A percentile compares a stretch with the other conserved stretches of the same genome.
These are phyloP conservation scores for Basidiobolus meristosporus DNA, from an alignment of 371 early-diverging fungal species.

Conservation along the genomic window DNA sequence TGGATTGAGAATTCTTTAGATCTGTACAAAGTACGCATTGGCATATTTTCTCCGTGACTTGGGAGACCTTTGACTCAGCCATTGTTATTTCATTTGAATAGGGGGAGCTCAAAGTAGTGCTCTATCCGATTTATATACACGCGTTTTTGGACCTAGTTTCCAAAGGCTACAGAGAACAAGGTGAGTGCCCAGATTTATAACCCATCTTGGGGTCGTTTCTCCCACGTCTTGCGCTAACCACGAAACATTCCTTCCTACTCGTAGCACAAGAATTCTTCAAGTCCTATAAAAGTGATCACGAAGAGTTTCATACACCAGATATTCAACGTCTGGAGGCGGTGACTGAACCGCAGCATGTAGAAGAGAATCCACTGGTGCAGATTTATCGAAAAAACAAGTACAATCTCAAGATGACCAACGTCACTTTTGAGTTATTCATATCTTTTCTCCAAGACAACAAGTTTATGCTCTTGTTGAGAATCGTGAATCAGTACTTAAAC, in stretches of 20 bases:
- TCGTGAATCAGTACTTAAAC: slow-evolving; percentile 88
- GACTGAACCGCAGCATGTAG: slow-evolving; percentile 47
- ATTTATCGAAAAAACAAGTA: slow-evolving; percentile 79
- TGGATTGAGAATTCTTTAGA: slow-evolving; percentile 96
- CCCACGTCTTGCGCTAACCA: slow-evolving; percentile 49
- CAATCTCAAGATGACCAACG: slow-evolving; percentile 66
- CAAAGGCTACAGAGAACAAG: neutral
- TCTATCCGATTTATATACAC: neutral
- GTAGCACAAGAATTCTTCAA: slow-evolving; percentile 65
- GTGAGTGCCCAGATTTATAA: neutral
- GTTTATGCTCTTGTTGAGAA: slow-evolving; percentile 64
- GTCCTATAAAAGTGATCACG: slow-evolving; percentile 51
- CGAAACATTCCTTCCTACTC: slow-evolving; percentile 77
- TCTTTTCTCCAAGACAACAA: slow-evolving; percentile 86
- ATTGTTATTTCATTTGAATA: neutral
- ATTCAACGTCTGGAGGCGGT: slow-evolving; percentile 40
- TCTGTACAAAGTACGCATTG: slow-evolving; percentile 46
- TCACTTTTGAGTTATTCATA: slow-evolving; percentile 84
- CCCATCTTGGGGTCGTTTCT: neutral
- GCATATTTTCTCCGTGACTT: neutral
- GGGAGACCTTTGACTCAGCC: neutral
- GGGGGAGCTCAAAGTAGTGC: neutral
- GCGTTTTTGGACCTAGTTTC: neutral
- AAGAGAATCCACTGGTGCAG: slow-evolving; percentile 63
- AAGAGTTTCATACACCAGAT: slow-evolving; percentile 32